phyloP scores from a whole-genome alignment of 306 rosid genomes.

The Delonix regia region DNA sequence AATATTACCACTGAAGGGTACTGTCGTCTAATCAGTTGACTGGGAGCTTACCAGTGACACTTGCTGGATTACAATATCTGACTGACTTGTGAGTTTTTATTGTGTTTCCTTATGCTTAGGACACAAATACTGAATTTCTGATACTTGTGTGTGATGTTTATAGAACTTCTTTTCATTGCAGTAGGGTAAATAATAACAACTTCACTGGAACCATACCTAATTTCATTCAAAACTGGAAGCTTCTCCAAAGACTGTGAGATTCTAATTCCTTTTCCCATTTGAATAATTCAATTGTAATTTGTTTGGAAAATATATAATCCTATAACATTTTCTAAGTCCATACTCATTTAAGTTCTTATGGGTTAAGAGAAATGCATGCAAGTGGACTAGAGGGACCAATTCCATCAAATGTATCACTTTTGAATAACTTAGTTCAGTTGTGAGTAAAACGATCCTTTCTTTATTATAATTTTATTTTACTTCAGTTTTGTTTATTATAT shows the following conservation, averaged over 20 bases:
- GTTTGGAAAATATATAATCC: not conserved
- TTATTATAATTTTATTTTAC: slow-evolving; percentile 1
- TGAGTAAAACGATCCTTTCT: slow-evolving; percentile 48
- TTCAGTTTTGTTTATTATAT: slow-evolving; percentile 8
- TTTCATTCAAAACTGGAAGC: slow-evolving; percentile 65
- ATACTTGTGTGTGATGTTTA: slow-evolving; percentile 15
- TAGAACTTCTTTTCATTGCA: slow-evolving; percentile 46
- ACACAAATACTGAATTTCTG: not conserved
- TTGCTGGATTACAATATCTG: slow-evolving; percentile 54
- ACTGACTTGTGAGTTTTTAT: slow-evolving; percentile 60
- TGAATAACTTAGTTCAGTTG: slow-evolving; percentile 57
- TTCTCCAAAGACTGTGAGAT: slow-evolving; percentile 65
- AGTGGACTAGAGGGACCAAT: slow-evolving; percentile 83
- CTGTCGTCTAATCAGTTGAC: slow-evolving; percentile 74
- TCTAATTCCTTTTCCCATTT: slow-evolving; percentile 10
- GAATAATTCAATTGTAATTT: slow-evolving; percentile 11
- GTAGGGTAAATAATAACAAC: slow-evolving; percentile 68
- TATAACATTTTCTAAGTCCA: not conserved
- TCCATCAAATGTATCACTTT: slow-evolving; percentile 59
- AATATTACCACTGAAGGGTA: slow-evolving; percentile 46
- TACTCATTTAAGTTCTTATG: slow-evolving; percentile 35
- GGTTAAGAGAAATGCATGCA: slow-evolving; percentile 72
- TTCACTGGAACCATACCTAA: slow-evolving; percentile 67
- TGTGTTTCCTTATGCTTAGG: slow-evolving; percentile 29
- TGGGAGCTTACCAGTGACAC: slow-evolving; percentile 64